Percentiles rank a stretch among this genome's conserved stretches.
These are phyloP conservation scores for Erodium trifolium DNA, from an alignment of 441 rosid genomes.

Conservation along the genomic window DNA sequence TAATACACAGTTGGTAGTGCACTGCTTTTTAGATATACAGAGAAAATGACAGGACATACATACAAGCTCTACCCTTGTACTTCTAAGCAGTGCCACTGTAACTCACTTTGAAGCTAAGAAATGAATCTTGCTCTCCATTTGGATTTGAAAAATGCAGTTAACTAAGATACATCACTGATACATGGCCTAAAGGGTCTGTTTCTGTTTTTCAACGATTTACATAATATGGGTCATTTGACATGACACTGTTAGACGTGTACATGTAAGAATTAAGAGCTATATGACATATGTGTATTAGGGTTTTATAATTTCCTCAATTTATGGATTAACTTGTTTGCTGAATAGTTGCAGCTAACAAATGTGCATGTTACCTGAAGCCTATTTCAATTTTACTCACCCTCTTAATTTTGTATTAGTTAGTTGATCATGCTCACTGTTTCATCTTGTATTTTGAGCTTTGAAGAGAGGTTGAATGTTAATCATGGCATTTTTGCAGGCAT, in stretches of 20 bases:
- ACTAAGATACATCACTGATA: neutral
- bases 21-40: neutral
- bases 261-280: neutral
- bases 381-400: neutral
- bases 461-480: neutral
- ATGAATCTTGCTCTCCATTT: neutral
- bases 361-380: neutral
- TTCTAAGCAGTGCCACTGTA: neutral
- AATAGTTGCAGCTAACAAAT: neutral
- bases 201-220: neutral
- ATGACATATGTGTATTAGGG: neutral
- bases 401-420: neutral
- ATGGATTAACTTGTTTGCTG: neutral
- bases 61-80: neutral
- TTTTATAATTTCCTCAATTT: neutral
- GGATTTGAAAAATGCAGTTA: neutral
- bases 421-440: neutral
- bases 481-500: conserved; percentile 20
- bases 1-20: neutral
- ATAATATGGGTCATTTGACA: neutral
- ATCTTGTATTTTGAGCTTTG: neutral
- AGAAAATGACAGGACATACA: neutral
- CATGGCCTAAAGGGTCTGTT: neutral
- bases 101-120: neutral
- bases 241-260: neutral